A percentile compares a stretch with the other conserved stretches of the same genome.
phyloP scores from a whole-genome alignment of 2,329 filamentous ascomycete species.

The Metarhizium sp. region DNA sequence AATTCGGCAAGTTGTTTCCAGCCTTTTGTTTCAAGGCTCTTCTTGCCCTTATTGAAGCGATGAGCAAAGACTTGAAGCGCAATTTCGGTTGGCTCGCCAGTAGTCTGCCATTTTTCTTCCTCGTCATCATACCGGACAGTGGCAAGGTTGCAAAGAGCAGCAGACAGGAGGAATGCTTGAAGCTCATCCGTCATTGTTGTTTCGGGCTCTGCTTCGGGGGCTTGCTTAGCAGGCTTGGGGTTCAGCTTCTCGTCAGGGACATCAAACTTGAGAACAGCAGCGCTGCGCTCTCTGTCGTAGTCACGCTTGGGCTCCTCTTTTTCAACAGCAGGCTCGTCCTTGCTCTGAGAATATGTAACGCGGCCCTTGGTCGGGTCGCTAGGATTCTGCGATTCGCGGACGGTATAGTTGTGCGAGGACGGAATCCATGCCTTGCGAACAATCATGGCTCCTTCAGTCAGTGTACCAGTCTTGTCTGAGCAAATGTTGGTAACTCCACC shows the following conservation, averaged over 20 bases:
- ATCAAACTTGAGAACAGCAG: slow-evolving; percentile 52
- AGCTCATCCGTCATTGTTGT: slow-evolving; percentile 41
- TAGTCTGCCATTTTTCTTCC: slow-evolving; percentile 53
- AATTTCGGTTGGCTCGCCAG: slow-evolving; percentile 66
- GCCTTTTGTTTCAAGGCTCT: slow-evolving; percentile 37
- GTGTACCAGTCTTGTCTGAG: slow-evolving; percentile 64
- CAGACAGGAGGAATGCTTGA: slow-evolving; percentile 41
- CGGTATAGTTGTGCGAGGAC: slow-evolving; percentile 43
- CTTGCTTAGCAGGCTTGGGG: slow-evolving; percentile 17
- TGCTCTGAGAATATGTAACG: slow-evolving; percentile 35
- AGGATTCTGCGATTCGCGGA: slow-evolving; percentile 52
- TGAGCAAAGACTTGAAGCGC: slow-evolving; percentile 67
- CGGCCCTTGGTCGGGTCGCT: slow-evolving; percentile 51
- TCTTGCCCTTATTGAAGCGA: slow-evolving; percentile 54
- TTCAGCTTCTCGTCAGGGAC: slow-evolving; percentile 48
- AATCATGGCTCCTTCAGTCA: slow-evolving; percentile 62
- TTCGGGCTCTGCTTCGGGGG: slow-evolving; percentile 23
- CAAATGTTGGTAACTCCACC: slow-evolving; percentile 66
- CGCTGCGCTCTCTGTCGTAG: slow-evolving; percentile 50
- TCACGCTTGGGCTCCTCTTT: slow-evolving; percentile 38
- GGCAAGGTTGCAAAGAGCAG: slow-evolving; percentile 57
- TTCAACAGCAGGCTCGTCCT: slow-evolving; percentile 22
- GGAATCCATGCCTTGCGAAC: slow-evolving; percentile 59
- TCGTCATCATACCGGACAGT: slow-evolving; percentile 46
- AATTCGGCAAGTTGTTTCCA: slow-evolving; percentile 62